Conservation (phyloP, 495 filamentous ascomycete species). For the Aspergillus sclerotioniger region DNA sequence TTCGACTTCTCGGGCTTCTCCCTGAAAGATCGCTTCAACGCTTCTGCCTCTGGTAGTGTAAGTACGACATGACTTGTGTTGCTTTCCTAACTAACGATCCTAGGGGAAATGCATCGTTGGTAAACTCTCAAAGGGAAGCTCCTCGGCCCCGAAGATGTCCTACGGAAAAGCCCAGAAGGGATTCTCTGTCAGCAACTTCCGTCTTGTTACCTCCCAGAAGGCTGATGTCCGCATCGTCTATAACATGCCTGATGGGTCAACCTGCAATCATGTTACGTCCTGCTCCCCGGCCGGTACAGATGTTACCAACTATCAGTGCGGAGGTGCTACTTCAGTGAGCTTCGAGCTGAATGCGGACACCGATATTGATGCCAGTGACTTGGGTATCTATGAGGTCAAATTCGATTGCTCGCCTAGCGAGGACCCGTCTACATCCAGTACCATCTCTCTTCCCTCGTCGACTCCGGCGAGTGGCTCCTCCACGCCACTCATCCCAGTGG, state of each 20-base stretch:
- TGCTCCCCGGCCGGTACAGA: constrained; percentile 64
- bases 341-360: constrained; percentile 67
- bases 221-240: constrained; percentile 80
- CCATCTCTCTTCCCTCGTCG: constrained; percentile 16
- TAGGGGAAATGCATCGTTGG: constrained; percentile 67
- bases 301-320: constrained; percentile 82
- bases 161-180: constrained; percentile 48
- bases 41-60: constrained; percentile 38
- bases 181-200: constrained; percentile 73
- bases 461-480: constrained; percentile 11
- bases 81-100: constrained; percentile 4
- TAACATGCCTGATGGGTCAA: constrained; percentile 72
- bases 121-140: constrained; percentile 41
- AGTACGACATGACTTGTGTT: no score
- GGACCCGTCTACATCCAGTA: constrained; percentile 15
- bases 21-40: constrained; percentile 56
- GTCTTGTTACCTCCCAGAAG: constrained; percentile 70
- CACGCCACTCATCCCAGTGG: constrained; percentile 18
- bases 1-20: constrained; percentile 71
- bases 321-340: constrained; percentile 77
- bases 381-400: constrained; percentile 73
- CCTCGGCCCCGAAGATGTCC: constrained; percentile 56
- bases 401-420: constrained; percentile 70
- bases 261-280: constrained; percentile 68
- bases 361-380: constrained; percentile 53